Conservation (phyloP, 2,329 filamentous ascomycete genomes). For the Pseudovirgaria hyperparasitica region DNA sequence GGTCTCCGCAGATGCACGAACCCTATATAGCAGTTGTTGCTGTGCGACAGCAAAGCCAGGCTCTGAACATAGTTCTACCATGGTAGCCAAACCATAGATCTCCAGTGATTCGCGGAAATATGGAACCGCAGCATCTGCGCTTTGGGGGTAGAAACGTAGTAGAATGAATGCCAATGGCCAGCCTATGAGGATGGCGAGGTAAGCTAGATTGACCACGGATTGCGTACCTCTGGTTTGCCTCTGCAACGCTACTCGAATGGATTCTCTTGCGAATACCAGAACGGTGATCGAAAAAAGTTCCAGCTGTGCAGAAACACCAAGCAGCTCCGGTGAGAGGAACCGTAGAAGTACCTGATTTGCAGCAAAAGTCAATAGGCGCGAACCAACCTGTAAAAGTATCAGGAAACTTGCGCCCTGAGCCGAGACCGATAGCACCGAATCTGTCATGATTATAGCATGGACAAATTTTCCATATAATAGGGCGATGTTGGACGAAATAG, state of each 20-base stretch:
- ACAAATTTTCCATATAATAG: background rate
- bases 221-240: constrained; percentile 54
- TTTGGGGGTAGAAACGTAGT: constrained; percentile 38
- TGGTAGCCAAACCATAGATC: constrained; percentile 43
- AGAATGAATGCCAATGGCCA: constrained; percentile 56
- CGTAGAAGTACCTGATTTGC: constrained; percentile 87
- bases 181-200: constrained; percentile 62
- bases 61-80: constrained; percentile 71
- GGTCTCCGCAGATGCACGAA: constrained; percentile 74
- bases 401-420: constrained; percentile 71
- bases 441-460: constrained; percentile 7
- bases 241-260: constrained; percentile 80
- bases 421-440: constrained; percentile 29
- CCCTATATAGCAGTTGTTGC: constrained; percentile 64
- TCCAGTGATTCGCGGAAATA: constrained; percentile 47
- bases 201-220: constrained; percentile 77
- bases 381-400: constrained; percentile 75
- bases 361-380: constrained; percentile 77
- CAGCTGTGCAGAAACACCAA: constrained; percentile 79
- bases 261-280: constrained; percentile 91
- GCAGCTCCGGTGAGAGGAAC: constrained; percentile 69
- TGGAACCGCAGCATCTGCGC: constrained; percentile 42
- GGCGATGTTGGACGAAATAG: no score
- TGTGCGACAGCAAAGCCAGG: constrained; percentile 84
- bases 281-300: constrained; percentile 88